Percentiles rank a stretch among this genome's conserved stretches.
phyloP scores from a whole-genome alignment of 2,329 filamentous ascomycete species.

The Aspergillus tamarii region DNA sequence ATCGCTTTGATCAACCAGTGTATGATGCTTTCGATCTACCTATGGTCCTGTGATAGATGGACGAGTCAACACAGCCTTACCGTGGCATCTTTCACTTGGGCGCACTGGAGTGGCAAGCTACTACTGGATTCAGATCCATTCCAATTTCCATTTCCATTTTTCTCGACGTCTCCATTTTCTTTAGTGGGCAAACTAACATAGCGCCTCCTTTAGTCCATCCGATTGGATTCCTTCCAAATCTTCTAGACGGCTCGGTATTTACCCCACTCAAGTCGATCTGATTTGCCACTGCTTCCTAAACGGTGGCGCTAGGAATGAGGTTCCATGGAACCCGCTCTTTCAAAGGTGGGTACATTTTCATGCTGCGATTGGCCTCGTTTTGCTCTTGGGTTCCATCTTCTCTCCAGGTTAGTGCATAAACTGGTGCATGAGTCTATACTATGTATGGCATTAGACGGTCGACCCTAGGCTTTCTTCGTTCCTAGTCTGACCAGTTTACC shows the following conservation, averaged over 20 bases:
- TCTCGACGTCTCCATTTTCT: conserved; percentile 1
- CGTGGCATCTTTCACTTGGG: neutral
- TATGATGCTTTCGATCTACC: neutral
- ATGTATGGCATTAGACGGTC: neutral
- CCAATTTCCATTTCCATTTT: conserved; percentile 1
- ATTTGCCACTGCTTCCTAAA: conserved; percentile 20
- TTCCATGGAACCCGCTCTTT: conserved; percentile 16
- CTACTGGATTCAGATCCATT: conserved; percentile 3
- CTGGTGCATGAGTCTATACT: conserved; percentile 4
- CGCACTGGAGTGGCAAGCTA: neutral
- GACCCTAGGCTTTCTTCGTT: neutral
- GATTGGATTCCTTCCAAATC: conserved; percentile 22
- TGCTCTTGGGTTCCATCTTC: conserved; percentile 14
- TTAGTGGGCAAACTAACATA: conserved; percentile 4
- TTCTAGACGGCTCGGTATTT: conserved; percentile 18
- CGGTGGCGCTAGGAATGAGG: conserved; percentile 27
- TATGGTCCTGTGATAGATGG: neutral
- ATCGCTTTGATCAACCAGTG: neutral
- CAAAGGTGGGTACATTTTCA: neutral
- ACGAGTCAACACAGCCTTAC: conserved; percentile 4
- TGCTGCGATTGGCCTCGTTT: conserved; percentile 17
- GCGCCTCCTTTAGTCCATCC: conserved; percentile 17
- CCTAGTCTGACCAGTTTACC: neutral
- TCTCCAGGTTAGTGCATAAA: conserved; percentile 14
- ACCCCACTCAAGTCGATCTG: conserved; percentile 9